Evolutionary conservation across 2,329 filamentous ascomycete species (phyloP), one percentile per base, ranked within the genome.

Genomic region (Arthrobotrys pseudoclavata): DNA sequence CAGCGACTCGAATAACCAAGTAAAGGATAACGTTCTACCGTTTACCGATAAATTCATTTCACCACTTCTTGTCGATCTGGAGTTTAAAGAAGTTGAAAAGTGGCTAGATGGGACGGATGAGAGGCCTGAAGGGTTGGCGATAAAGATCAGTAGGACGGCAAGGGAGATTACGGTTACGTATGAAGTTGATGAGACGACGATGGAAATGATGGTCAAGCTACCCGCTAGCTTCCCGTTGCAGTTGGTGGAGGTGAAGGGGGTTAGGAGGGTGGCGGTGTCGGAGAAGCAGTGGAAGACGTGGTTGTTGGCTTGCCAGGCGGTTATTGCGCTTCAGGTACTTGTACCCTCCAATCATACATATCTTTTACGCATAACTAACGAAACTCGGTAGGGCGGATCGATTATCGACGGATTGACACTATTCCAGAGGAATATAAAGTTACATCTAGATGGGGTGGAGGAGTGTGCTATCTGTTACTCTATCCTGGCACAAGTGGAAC

Each of bases 381-480:
- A 15, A 20, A 7, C 6, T 48, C 4, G 5, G 60, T 79, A 89
- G 86, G 95, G 96, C 82, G 94, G 94, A 67, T 92, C 89, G 82
- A 89, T 99, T 71, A 91, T 94, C 67, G 95, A 98, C 81, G 96
- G 94, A 0, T 86, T 99, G 31, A 87, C 91, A 12, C 90, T 93
- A 7, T 98, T 97, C 87, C 90, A 92, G 79, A 89, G 91, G 79
- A 98, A 98, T 83, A 91, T 99, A 12, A 89, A 91, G 13, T 93
- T 93, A 0, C 92, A 93, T 3, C 87, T 99, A 80, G 96, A 97
- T 85, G 96, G 94, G 40, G 94, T 98, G 84, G 92, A 89, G 20
- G 96, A 99, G 84, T 99, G 96, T 83, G 93, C 96, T 9, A 98
- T 98, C 83, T 98, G 95, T 86, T 98, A 98, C 85, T 94, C 91